These are phyloP conservation scores for Trichoderma citrinoviride DNA, from an alignment of 2,329 filamentous ascomycete genomes.

Conservation along the genomic window DNA sequence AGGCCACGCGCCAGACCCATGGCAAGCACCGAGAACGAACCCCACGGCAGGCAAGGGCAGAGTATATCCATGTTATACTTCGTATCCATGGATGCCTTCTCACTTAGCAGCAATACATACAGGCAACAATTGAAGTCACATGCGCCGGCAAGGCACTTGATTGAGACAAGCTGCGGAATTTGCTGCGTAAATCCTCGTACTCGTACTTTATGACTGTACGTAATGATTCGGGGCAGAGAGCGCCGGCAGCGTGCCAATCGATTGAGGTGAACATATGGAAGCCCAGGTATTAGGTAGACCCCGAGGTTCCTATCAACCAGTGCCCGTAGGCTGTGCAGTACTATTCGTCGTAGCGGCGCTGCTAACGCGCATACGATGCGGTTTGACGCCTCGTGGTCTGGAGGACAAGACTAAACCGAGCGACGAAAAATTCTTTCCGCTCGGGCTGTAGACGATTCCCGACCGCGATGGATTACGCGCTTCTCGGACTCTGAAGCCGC, in stretches of 20 bases:
- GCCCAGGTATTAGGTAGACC: no score
- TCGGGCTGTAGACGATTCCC: constrained; percentile 10
- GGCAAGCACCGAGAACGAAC: no score
- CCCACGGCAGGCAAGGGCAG: not conserved
- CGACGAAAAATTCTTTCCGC: constrained; percentile 3
- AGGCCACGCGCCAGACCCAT: no score
- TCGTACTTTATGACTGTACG: no score
- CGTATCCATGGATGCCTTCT: not conserved
- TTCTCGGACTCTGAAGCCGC: not conserved
- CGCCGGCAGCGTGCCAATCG: no score
- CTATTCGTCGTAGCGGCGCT: no score
- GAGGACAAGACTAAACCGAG: not conserved
- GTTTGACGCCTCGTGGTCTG: no score
- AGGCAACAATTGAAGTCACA: constrained; percentile 9
- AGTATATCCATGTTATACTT: not conserved
- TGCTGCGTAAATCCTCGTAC: constrained; percentile 1
- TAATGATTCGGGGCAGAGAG: no score
- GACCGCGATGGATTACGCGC: constrained; percentile 8
- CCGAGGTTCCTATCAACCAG: no score
- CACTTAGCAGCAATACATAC: not conserved
- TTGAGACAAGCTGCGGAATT: constrained; percentile 12
- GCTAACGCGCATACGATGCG: no score
- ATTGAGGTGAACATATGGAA: no score
- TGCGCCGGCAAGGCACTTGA: constrained; percentile 8
- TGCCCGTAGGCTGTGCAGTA: no score